Conservation (phyloP, 495 filamentous ascomycete genomes). For the Chaetomium tenue region DNA sequence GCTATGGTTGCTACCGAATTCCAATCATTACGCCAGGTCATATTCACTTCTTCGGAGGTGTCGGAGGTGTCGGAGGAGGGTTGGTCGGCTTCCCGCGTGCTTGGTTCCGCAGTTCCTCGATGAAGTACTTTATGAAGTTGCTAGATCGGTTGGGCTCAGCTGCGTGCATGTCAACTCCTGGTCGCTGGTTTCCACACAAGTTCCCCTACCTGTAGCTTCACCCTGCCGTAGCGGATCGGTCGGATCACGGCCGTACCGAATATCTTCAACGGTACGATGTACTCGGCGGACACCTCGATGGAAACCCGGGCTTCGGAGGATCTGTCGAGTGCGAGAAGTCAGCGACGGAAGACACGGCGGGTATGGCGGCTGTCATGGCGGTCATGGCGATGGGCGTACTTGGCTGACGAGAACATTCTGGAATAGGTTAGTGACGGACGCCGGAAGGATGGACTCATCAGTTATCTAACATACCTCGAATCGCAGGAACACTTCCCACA, state of each 20-base stretch:
- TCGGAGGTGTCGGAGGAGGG: constrained; percentile 14
- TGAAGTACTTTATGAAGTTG: constrained; percentile 28
- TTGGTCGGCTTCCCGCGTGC: constrained; percentile 36
- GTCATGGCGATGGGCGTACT: constrained; percentile 23
- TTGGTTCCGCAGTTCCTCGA: constrained; percentile 43
- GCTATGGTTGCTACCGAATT: not conserved
- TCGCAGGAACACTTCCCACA: constrained; percentile 18
- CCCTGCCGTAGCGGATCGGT: constrained; percentile 43
- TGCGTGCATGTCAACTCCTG: not conserved
- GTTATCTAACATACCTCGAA: constrained; percentile 20
- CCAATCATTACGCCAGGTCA: not conserved
- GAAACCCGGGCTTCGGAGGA: constrained; percentile 41
- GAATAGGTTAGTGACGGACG: not conserved
- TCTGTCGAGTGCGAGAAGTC: constrained; percentile 20
- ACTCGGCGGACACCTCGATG: constrained; percentile 44
- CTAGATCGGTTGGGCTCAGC: not conserved
- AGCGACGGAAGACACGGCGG: not conserved
- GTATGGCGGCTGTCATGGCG: not conserved
- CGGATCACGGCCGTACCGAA: constrained; percentile 43
- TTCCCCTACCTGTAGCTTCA: constrained; percentile 39
- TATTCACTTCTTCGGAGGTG: constrained; percentile 18
- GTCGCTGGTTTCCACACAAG: not conserved
- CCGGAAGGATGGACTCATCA: not conserved
- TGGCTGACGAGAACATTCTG: constrained; percentile 35
- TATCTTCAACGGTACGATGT: constrained; percentile 40